These are phyloP conservation scores for Chamaenerion angustifolium DNA, from an alignment of 345 rosid genomes.

Conservation along the genomic window DNA sequence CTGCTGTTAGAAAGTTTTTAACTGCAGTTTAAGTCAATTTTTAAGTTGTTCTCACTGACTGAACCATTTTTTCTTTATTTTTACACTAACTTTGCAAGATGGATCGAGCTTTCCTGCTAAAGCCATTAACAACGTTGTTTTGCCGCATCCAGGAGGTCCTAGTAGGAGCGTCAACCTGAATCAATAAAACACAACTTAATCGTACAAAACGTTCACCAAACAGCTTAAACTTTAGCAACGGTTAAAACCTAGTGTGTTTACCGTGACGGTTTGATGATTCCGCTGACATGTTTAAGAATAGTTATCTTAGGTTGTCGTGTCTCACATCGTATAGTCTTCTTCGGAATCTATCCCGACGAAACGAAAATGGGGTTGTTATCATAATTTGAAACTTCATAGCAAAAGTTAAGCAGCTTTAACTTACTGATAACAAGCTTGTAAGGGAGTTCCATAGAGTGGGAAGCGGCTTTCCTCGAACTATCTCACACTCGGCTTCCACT, in stretches of 20 bases:
- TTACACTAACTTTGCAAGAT: slow-evolving; percentile 12
- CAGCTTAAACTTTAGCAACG: too few relatives aligned
- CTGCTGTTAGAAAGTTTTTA: too few relatives aligned
- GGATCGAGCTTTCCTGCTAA: slow-evolving; percentile 13
- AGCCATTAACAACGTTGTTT: slow-evolving; percentile 13
- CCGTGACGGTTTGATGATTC: slow-evolving; percentile 52
- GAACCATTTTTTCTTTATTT: too few relatives aligned
- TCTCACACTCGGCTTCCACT: slow-evolving; percentile 2
- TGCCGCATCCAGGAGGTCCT: slow-evolving; percentile 23
- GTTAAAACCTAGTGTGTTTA: slow-evolving; percentile 1
- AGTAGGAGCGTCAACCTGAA: slow-evolving; percentile 18
- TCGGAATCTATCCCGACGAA: not conserved
- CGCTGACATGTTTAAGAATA: slow-evolving; percentile 46
- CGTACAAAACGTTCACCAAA: too few relatives aligned
- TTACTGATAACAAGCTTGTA: not conserved
- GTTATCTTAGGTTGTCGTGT: slow-evolving; percentile 21
- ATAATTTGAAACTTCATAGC: too few relatives aligned
- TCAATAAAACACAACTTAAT: not conserved
- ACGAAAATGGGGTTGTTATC: not conserved
- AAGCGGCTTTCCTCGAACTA: not conserved
- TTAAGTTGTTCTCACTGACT: too few relatives aligned
- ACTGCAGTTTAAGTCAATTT: too few relatives aligned
- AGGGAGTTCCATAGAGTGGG: slow-evolving; percentile 10
- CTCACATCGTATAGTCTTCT: not conserved
- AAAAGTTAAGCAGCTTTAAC: not conserved